Conservation (phyloP, 192 early-diverging fungal species). For the Coemansia sp. region DNA sequence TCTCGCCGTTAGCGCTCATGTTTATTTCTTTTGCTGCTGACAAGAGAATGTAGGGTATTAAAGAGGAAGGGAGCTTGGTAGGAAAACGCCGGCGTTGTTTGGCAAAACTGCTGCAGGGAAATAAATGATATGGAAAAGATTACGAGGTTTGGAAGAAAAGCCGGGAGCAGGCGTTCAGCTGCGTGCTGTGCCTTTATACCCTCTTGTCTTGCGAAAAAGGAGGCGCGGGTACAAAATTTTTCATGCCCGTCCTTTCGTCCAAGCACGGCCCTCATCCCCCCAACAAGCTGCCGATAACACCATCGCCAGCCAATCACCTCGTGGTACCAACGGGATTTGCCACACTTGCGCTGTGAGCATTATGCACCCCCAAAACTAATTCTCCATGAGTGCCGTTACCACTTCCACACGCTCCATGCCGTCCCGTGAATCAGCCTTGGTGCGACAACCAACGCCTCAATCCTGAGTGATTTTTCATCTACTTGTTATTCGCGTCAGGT, state of each 20-base stretch:
- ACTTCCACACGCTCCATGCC: neutral
- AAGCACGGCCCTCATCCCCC: slow-evolving; percentile 8
- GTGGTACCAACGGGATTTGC: slow-evolving; percentile 12
- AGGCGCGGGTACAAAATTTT: slow-evolving; percentile 4
- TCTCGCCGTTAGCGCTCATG: slow-evolving; percentile 60
- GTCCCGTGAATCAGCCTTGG: neutral
- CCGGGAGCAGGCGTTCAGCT: neutral
- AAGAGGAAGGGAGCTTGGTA: neutral
- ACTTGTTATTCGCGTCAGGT: no score
- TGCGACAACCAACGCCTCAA: neutral
- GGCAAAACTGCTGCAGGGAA: neutral
- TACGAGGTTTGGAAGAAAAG: neutral
- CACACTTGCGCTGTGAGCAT: slow-evolving; percentile 1
- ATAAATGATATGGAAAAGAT: slow-evolving; percentile 1
- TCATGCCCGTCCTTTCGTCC: neutral
- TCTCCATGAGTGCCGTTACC: neutral
- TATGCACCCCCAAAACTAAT: neutral
- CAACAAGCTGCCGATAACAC: slow-evolving; percentile 16
- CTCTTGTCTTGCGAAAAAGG: neutral
- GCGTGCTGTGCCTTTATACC: neutral
- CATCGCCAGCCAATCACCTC: slow-evolving; percentile 19
- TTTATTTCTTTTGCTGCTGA: neutral
- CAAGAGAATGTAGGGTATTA: neutral
- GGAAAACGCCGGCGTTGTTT: no score
- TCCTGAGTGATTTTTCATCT: neutral